These are phyloP conservation scores for Boletellus sp. DNA, from an alignment of 1,284 basidiomycete species.

Conservation along the genomic window DNA sequence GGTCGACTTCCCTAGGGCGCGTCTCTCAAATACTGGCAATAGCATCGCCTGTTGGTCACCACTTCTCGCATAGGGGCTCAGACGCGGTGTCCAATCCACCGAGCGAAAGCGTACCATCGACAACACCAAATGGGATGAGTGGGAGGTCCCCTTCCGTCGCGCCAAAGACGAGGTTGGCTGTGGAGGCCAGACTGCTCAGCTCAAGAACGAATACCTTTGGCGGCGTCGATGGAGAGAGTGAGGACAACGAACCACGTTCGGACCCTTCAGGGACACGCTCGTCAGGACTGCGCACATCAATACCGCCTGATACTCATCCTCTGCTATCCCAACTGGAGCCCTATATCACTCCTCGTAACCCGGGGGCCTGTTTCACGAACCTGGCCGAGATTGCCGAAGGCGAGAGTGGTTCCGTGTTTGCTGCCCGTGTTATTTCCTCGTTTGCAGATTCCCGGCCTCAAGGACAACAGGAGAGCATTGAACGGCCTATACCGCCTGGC, in stretches of 20 bases:
- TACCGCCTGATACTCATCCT: constrained; percentile 28
- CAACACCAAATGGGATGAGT: constrained; percentile 20
- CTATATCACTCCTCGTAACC: constrained; percentile 64
- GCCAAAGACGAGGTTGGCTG: constrained; percentile 19
- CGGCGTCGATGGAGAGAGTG: constrained; percentile 20
- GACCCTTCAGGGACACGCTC: constrained; percentile 32
- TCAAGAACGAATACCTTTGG: constrained; percentile 41
- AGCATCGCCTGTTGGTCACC: constrained; percentile 21
- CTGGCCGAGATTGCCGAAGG: constrained; percentile 76
- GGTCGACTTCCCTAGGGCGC: constrained; percentile 30
- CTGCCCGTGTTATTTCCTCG: constrained; percentile 48
- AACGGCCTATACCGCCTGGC: constrained; percentile 16
- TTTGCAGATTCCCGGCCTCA: constrained; percentile 30
- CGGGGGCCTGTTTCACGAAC: constrained; percentile 57
- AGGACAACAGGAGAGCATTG: constrained; percentile 17
- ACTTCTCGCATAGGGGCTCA: constrained; percentile 24
- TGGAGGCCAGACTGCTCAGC: constrained; percentile 28
- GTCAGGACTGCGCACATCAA: not conserved
- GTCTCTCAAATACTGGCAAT: constrained; percentile 21
- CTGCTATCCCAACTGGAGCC: constrained; percentile 56
- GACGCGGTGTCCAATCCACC: constrained; percentile 24
- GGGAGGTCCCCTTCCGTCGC: not conserved
- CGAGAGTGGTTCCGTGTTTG: constrained; percentile 71
- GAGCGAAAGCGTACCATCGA: constrained; percentile 17
- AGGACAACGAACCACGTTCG: constrained; percentile 1